Percentiles rank a stretch among this genome's conserved stretches.
These are phyloP conservation scores for Penicillium olsonii DNA, from an alignment of 2,329 filamentous ascomycete genomes.

Conservation along the genomic window DNA sequence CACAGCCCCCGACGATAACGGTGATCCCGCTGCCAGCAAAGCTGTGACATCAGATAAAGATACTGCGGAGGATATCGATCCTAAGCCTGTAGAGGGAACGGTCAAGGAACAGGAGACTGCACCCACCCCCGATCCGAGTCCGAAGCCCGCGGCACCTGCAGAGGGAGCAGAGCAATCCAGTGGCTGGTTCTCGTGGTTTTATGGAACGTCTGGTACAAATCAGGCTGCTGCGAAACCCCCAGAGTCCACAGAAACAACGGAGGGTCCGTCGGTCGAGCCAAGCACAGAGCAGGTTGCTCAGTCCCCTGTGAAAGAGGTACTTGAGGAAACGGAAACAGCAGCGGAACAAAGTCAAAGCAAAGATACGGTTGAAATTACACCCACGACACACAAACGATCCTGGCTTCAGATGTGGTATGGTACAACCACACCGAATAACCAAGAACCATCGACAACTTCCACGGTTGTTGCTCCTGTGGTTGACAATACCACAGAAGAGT, in stretches of 20 bases:
- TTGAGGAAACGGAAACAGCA: conserved; percentile 15
- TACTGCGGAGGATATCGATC: conserved; percentile 12
- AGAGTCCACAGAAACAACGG: conserved; percentile 16
- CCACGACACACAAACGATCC: conserved; percentile 39
- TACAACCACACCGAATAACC: conserved; percentile 25
- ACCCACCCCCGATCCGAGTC: conserved; percentile 14
- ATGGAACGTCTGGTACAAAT: conserved; percentile 23
- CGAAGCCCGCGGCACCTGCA: conserved; percentile 14
- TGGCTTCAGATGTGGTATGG: conserved; percentile 50
- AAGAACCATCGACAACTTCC: conserved; percentile 17
- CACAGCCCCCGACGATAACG: conserved; percentile 23
- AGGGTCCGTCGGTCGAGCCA: conserved; percentile 11
- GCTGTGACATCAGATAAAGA: conserved; percentile 21
- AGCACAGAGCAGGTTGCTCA: conserved; percentile 12
- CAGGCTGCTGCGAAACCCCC: conserved; percentile 11
- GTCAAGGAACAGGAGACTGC: conserved; percentile 19
- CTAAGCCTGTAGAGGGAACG: conserved; percentile 17
- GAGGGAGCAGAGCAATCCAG: conserved; percentile 21
- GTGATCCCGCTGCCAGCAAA: conserved; percentile 15
- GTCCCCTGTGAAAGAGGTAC: conserved; percentile 9
- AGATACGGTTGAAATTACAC: conserved; percentile 8
- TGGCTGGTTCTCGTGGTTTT: conserved; percentile 44
- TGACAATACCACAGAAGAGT: conserved; percentile 7
- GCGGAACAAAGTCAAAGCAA: not conserved
- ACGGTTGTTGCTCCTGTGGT: conserved; percentile 9